Percentiles rank a stretch among this genome's conserved stretches.
Conservation (phyloP, 1,284 basidiomycete genomes). For the Ceratobasidium sp. region DNA sequence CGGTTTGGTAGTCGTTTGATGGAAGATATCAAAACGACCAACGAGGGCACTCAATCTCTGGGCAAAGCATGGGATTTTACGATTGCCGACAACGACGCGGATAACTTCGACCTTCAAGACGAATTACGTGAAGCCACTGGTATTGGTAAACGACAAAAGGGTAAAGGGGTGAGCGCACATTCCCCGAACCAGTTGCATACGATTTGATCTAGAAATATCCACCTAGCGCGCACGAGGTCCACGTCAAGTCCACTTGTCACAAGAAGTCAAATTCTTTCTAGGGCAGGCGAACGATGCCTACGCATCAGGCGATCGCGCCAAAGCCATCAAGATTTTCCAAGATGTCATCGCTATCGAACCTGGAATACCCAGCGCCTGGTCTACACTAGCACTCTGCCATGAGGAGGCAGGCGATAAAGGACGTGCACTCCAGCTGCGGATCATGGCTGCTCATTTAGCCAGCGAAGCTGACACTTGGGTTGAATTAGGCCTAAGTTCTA, state of each 20-base stretch:
- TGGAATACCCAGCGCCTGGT: slow-evolving; percentile 77
- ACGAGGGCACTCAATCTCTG: slow-evolving; percentile 63
- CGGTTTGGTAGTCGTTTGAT: slow-evolving; percentile 68
- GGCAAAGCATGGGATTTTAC: slow-evolving; percentile 73
- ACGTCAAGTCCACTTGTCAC: slow-evolving; percentile 74
- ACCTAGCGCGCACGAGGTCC: slow-evolving; percentile 59
- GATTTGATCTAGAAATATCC: not conserved
- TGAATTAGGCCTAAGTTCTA: slow-evolving; percentile 79
- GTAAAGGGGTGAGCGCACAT: slow-evolving; percentile 61
- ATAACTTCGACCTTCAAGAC: slow-evolving; percentile 75
- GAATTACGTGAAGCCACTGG: slow-evolving; percentile 78
- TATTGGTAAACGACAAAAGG: slow-evolving; percentile 68
- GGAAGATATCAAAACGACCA: slow-evolving; percentile 65
- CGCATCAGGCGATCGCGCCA: slow-evolving; percentile 75
- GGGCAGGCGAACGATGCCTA: slow-evolving; percentile 92
- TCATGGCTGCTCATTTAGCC: slow-evolving; percentile 91
- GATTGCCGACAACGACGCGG: slow-evolving; percentile 67
- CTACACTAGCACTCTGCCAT: slow-evolving; percentile 62
- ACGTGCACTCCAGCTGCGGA: slow-evolving; percentile 84
- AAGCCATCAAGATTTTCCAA: slow-evolving; percentile 84
- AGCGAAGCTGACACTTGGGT: slow-evolving; percentile 90
- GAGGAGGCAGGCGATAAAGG: slow-evolving; percentile 81
- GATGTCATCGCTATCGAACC: slow-evolving; percentile 96
- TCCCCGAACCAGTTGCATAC: slow-evolving; percentile 41
- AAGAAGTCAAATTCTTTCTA: slow-evolving; percentile 84